phyloP scores from a whole-genome alignment of 1,284 basidiomycete species.

The Moniliophthora roreri region DNA sequence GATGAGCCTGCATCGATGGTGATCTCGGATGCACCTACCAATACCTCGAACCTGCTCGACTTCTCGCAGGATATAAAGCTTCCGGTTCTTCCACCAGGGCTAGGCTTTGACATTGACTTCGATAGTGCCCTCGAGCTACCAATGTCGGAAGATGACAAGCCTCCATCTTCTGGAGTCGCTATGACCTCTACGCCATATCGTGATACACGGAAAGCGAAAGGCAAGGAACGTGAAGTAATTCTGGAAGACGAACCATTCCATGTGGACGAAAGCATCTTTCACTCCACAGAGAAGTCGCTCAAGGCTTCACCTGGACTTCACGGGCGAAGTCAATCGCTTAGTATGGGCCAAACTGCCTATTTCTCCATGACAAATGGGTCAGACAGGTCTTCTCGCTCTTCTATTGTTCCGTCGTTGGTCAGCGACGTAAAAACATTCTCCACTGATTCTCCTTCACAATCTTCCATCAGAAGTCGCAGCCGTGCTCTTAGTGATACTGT shows the following conservation, averaged over 20 bases:
- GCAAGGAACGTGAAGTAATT: conserved; percentile 15
- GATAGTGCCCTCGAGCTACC: conserved; percentile 44
- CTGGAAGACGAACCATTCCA: conserved; percentile 12
- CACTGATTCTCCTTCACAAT: conserved; percentile 26
- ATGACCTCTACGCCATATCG: conserved; percentile 32
- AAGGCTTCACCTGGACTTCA: conserved; percentile 34
- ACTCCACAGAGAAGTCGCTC: conserved; percentile 34
- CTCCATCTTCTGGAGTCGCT: conserved; percentile 11
- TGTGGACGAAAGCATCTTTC: conserved; percentile 19
- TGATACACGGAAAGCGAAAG: conserved; percentile 32
- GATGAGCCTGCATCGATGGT: not conserved
- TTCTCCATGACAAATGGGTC: conserved; percentile 37
- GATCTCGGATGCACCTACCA: conserved; percentile 22
- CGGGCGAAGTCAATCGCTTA: conserved; percentile 59
- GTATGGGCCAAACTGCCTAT: conserved; percentile 60
- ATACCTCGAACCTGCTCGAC: conserved; percentile 51
- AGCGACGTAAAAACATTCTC: conserved; percentile 19
- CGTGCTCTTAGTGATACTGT: conserved; percentile 62
- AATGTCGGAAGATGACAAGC: conserved; percentile 27
- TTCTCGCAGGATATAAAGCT: conserved; percentile 49
- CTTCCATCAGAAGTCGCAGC: conserved; percentile 39
- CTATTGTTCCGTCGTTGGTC: conserved; percentile 22
- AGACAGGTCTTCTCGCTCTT: conserved; percentile 21
- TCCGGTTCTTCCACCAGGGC: conserved; percentile 44
- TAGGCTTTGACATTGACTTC: conserved; percentile 38